Percentiles rank a stretch among this genome's conserved stretches.
Conservation (phyloP, 2,329 filamentous ascomycete species). For the Rosellinia necatrix region DNA sequence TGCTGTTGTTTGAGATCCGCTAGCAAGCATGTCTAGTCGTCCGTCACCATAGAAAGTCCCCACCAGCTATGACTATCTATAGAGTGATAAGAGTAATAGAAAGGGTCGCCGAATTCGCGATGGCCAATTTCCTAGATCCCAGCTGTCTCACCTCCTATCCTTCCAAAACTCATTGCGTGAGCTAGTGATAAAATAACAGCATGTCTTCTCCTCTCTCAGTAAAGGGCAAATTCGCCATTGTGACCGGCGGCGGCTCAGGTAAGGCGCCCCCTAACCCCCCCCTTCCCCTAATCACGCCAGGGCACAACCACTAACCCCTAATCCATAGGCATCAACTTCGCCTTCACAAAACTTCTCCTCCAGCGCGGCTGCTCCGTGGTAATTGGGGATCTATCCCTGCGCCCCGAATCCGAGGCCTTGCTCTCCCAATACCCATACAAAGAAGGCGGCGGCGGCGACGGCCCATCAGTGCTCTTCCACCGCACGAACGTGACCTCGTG, state of each 20-base stretch:
- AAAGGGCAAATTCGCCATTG: slow-evolving; percentile 9
- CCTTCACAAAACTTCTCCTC: slow-evolving; percentile 8
- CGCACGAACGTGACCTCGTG: slow-evolving; percentile 13
- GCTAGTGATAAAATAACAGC: no score
- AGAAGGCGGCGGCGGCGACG: neutral
- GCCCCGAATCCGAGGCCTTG: slow-evolving; percentile 69
- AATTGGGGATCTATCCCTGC: slow-evolving; percentile 27
- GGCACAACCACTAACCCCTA: neutral
- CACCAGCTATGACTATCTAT: no score
- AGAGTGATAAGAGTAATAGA: no score
- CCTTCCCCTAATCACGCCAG: no score
- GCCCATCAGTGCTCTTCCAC: neutral
- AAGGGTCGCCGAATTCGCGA: no score
- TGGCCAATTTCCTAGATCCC: no score
- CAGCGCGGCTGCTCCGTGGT: slow-evolving; percentile 7
- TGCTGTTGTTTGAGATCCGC: no score
- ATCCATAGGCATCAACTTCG: slow-evolving; percentile 1
- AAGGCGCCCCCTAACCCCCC: no score
- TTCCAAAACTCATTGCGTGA: no score
- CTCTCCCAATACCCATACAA: slow-evolving; percentile 70
- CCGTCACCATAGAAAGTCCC: no score
- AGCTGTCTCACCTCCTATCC: no score
- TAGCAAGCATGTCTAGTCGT: no score
- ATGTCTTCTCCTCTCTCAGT: slow-evolving; percentile 15
- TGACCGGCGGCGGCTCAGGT: slow-evolving; percentile 11